Percentiles rank a stretch among this genome's conserved stretches.
Evolutionary conservation across 1,284 basidiomycete genomes (phyloP).

Genomic region (Puccinia hordei): DNA sequence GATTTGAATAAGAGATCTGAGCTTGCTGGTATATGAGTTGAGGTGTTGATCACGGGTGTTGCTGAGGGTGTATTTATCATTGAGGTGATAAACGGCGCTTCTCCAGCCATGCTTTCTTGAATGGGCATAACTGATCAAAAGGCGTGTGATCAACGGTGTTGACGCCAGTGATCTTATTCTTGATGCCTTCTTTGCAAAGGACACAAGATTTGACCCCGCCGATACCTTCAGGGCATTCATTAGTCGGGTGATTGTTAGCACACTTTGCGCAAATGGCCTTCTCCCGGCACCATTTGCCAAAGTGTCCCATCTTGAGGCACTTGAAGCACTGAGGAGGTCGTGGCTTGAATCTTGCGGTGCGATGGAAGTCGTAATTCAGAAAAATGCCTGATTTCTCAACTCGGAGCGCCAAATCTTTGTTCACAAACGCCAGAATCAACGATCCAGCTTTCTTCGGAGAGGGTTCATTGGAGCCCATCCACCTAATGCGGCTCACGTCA

Average conservation of each 20-base stretch:
- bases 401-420: background rate
- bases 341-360: background rate
- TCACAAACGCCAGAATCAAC: background rate
- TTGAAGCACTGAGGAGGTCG: constrained; percentile 27
- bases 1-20: too few species aligned
- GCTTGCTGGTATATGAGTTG: too few species aligned
- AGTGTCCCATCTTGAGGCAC: background rate
- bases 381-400: constrained; percentile 3
- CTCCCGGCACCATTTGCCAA: constrained; percentile 1
- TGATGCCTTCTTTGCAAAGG: background rate
- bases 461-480: background rate
- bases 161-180: background rate
- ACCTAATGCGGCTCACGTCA: background rate
- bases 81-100: background rate
- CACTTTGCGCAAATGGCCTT: constrained; percentile 14
- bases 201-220: background rate
- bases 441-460: background rate
- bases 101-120: background rate
- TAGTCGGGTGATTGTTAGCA: background rate
- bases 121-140: background rate
- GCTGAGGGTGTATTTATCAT: background rate
- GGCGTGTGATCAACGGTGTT: background rate
- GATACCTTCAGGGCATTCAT: background rate
- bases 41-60: too few species aligned
- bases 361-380: constrained; percentile 11